phyloP scores from a whole-genome alignment of 345 rosid species.

The Linum usitatissimum region DNA sequence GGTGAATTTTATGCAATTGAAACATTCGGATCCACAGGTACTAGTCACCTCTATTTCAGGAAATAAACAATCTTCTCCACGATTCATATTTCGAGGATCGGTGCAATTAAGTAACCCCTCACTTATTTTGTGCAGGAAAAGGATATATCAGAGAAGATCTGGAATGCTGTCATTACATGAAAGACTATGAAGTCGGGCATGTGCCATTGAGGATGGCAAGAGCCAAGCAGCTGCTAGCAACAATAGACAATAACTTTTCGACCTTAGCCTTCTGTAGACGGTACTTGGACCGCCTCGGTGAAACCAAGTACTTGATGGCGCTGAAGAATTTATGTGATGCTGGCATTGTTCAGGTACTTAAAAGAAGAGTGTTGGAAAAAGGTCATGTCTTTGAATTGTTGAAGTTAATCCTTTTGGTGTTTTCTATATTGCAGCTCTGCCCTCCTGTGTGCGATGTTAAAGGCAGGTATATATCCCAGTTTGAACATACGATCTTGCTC shows the following conservation, averaged over 20 bases:
- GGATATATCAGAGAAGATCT: slow-evolving; percentile 86
- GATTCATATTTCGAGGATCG: no score
- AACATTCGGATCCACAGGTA: slow-evolving; percentile 93
- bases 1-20: slow-evolving; percentile 92
- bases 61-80: no score
- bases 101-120: no score
- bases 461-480: slow-evolving; percentile 92
- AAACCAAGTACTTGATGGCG: slow-evolving; percentile 89
- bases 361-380: no score
- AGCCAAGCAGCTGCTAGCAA: slow-evolving; percentile 90
- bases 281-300: slow-evolving; percentile 83
- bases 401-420: no score
- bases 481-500: slow-evolving; percentile 77
- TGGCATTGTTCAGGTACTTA: slow-evolving; percentile 76
- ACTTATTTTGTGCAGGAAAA: slow-evolving; percentile 44
- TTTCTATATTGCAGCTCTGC: slow-evolving; percentile 42
- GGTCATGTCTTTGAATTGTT: no score
- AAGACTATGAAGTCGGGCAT: slow-evolving; percentile 68
- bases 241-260: slow-evolving; percentile 87
- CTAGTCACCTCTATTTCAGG: slow-evolving; percentile 8
- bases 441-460: slow-evolving; percentile 83
- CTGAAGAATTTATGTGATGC: slow-evolving; percentile 80
- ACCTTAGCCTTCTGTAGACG: slow-evolving; percentile 88
- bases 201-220: slow-evolving; percentile 73
- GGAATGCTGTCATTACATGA: slow-evolving; percentile 95